Evolutionary conservation across 371 early-diverging fungal species (phyloP).

Genomic region (Mucor piriformis): DNA sequence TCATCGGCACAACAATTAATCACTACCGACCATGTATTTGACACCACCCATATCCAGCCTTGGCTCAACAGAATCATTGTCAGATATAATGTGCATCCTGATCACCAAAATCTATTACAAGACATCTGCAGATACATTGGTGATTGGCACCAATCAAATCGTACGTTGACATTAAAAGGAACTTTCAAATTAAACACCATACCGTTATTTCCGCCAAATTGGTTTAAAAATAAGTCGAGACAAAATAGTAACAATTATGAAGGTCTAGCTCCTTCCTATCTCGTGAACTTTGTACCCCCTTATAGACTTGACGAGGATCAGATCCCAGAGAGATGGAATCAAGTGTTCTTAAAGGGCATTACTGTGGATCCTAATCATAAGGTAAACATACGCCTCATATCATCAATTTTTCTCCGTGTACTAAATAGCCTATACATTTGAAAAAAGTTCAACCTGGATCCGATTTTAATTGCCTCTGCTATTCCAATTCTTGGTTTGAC

Average conservation of each 20-base stretch:
- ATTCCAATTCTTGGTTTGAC: conserved; percentile 41
- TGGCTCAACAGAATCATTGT: conserved; percentile 37
- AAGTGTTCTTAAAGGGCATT: conserved; percentile 47
- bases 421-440: no score
- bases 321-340: conserved; percentile 49
- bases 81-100: conserved; percentile 37
- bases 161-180: conserved; percentile 33
- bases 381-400: conserved; percentile 15
- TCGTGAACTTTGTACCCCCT: conserved; percentile 47
- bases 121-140: conserved; percentile 36
- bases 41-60: conserved; percentile 27
- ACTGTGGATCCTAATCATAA: conserved; percentile 39
- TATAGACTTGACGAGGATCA: conserved; percentile 26
- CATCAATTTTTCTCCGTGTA: not conserved
- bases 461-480: conserved; percentile 27
- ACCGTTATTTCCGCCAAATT: conserved; percentile 45
- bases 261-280: conserved; percentile 44
- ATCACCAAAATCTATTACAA: conserved; percentile 37
- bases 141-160: conserved; percentile 42
- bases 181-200: conserved; percentile 32
- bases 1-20: conserved; percentile 9
- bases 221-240: conserved; percentile 42
- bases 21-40: conserved; percentile 17
- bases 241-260: conserved; percentile 29
- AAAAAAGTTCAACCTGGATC: conserved; percentile 38